Conservation (phyloP, 805 yeast species). For the Kodamaea neixiangensis region DNA sequence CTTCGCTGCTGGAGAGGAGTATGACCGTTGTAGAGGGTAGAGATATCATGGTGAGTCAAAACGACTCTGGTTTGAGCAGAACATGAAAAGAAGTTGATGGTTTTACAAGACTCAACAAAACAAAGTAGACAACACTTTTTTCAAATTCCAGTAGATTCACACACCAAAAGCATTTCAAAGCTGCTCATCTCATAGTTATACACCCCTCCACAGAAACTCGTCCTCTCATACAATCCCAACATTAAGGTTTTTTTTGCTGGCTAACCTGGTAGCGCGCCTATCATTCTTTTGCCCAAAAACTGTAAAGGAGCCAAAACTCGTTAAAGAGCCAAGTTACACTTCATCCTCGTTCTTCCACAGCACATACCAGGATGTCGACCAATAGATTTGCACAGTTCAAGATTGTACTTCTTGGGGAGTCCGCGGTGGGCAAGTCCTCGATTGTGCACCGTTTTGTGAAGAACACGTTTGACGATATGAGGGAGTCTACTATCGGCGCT, state of each 20-base stretch:
- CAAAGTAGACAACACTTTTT: too few relatives aligned
- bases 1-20: not conserved
- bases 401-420: conserved; percentile 75
- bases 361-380: conserved; percentile 1
- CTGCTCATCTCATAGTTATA: too few relatives aligned
- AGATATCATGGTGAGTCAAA: too few relatives aligned
- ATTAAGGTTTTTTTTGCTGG: not conserved
- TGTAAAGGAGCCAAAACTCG: not conserved
- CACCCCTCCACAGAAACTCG: too few relatives aligned
- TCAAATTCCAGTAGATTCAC: too few relatives aligned
- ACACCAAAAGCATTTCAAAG: too few relatives aligned
- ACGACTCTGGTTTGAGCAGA: too few relatives aligned
- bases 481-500: conserved; percentile 84
- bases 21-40: not conserved
- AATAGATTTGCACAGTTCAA: conserved; percentile 54
- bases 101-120: too few relatives aligned
- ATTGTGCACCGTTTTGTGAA: conserved; percentile 71
- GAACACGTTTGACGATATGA: conserved; percentile 68
- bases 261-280: not conserved
- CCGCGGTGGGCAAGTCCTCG: conserved; percentile 80
- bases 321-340: not conserved
- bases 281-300: not conserved
- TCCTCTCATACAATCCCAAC: not conserved
- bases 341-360: not conserved
- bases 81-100: too few relatives aligned